These are phyloP conservation scores for Botrytis squamosa DNA, from an alignment of 2,329 filamentous ascomycete species.

Conservation along the genomic window DNA sequence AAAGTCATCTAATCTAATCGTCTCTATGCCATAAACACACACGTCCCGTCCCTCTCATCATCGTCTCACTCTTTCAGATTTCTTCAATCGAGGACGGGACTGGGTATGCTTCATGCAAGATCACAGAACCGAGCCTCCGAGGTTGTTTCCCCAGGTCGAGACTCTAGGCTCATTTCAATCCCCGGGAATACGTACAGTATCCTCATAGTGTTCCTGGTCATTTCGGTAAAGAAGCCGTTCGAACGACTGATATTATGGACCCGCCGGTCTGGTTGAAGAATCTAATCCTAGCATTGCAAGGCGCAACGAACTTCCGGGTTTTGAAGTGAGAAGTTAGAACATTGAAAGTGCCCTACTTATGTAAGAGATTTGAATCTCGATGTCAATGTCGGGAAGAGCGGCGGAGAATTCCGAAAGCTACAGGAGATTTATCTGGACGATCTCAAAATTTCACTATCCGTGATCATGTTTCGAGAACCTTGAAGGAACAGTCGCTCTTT, in stretches of 20 bases:
- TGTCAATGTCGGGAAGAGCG: neutral
- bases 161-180: neutral
- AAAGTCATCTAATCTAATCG: neutral
- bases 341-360: neutral
- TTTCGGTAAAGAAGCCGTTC: neutral
- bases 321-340: neutral
- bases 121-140: neutral
- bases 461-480: neutral
- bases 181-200: neutral
- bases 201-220: neutral
- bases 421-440: neutral
- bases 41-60: neutral
- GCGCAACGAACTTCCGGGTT: neutral
- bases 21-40: neutral
- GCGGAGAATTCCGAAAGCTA: neutral
- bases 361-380: neutral
- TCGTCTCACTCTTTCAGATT: neutral
- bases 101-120: neutral
- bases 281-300: neutral
- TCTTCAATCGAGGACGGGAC: too few species aligned
- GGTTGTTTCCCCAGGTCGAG: neutral
- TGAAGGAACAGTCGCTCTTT: neutral
- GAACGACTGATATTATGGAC: conserved; percentile 7
- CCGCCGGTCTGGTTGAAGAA: conserved; percentile 3
- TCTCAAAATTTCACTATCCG: neutral